Conservation (phyloP, 495 filamentous ascomycete species). For the Penicillium dipodomyicola region DNA sequence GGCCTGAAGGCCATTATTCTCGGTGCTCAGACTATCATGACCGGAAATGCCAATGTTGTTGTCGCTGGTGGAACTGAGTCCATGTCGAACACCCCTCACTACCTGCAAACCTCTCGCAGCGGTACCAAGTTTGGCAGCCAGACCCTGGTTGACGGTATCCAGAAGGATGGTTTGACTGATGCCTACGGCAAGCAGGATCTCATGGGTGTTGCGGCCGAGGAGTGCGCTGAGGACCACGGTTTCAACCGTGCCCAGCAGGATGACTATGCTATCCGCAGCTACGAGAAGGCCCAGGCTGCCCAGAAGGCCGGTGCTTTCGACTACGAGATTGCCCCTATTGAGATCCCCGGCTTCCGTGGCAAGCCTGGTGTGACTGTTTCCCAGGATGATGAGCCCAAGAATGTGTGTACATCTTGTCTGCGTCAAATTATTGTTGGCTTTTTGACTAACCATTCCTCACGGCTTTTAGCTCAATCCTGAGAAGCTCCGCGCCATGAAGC, state of each 20-base stretch:
- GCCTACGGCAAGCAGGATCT: constrained; percentile 86
- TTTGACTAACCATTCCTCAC: constrained; percentile 20
- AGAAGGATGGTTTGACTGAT: constrained; percentile 89
- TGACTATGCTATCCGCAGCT: constrained; percentile 87
- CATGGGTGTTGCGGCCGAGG: constrained; percentile 91
- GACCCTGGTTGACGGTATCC: constrained; percentile 80
- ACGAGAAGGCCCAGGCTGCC: constrained; percentile 87
- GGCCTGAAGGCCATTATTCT: constrained; percentile 91
- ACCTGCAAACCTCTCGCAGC: constrained; percentile 76
- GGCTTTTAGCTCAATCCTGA: constrained; percentile 73
- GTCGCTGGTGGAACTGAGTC: constrained; percentile 93
- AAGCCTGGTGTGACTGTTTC: constrained; percentile 81
- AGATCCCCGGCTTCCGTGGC: constrained; percentile 81
- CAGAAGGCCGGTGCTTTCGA: constrained; percentile 73
- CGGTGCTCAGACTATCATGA: constrained; percentile 94
- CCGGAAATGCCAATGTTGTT: constrained; percentile 83
- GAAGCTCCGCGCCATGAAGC: constrained; percentile 80
- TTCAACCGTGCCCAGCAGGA: constrained; percentile 84
- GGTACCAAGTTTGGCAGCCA: constrained; percentile 91
- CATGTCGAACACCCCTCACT: constrained; percentile 98
- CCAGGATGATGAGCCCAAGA: constrained; percentile 93
- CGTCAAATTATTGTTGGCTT: neutral
- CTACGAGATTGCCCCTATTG: constrained; percentile 84
- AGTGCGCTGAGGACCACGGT: constrained; percentile 81
- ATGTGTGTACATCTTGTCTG: constrained; percentile 46